phyloP scores from a whole-genome alignment of 176 grass and related monocot genomes.

The Calamus simplicifolius region DNA sequence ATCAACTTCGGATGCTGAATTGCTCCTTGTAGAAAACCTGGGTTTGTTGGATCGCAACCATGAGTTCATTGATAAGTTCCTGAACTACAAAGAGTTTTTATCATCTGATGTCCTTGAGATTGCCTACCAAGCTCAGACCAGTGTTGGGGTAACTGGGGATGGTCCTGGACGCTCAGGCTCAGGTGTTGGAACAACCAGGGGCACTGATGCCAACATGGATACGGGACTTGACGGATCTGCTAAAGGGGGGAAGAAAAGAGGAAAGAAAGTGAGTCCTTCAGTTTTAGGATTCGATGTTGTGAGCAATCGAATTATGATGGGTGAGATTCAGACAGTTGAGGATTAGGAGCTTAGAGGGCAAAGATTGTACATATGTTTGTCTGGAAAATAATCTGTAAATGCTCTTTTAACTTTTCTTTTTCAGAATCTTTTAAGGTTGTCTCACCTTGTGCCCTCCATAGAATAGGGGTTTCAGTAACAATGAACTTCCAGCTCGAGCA shows the following conservation, averaged over 20 bases:
- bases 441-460: constrained; percentile 7
- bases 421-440: no score
- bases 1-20: constrained; percentile 49
- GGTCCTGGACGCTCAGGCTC: constrained; percentile 6
- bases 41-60: constrained; percentile 56
- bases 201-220: constrained; percentile 24
- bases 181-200: constrained; percentile 21
- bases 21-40: constrained; percentile 67
- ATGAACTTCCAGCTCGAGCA: constrained; percentile 16
- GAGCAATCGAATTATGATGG: constrained; percentile 98
- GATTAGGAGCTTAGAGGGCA: constrained; percentile 24
- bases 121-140: constrained; percentile 50
- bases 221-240: not conserved
- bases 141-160: constrained; percentile 5
- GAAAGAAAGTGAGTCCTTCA: constrained; percentile 67
- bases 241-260: constrained; percentile 65
- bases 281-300: constrained; percentile 86
- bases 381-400: constrained; percentile 25
- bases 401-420: not conserved
- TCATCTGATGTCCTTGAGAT: constrained; percentile 70
- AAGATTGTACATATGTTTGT: constrained; percentile 43
- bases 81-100: constrained; percentile 83
- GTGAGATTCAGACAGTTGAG: constrained; percentile 80
- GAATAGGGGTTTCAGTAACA: constrained; percentile 21
- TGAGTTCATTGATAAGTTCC: constrained; percentile 84